Evolutionary conservation across 768 basidiomycete genomes (phyloP).

Genomic region (Lyophyllum semitale): DNA sequence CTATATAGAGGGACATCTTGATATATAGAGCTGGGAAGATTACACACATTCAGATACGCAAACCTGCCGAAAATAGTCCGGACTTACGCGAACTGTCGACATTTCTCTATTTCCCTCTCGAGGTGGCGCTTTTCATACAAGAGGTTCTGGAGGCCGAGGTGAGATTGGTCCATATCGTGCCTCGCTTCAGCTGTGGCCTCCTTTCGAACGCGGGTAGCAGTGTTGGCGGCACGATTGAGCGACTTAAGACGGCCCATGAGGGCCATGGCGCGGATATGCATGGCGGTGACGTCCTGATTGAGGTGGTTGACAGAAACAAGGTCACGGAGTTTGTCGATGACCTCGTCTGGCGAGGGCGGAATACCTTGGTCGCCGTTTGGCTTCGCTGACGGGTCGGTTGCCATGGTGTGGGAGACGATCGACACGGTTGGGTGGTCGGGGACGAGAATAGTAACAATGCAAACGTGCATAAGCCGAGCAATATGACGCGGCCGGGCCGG

Average conservation of each 20-base stretch:
- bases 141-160: constrained; percentile 84
- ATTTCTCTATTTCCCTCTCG: constrained; percentile 90
- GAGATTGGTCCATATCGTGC: constrained; percentile 88
- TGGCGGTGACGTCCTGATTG: constrained; percentile 46
- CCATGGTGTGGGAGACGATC: constrained; percentile 6
- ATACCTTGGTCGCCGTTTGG: constrained; percentile 26
- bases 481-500: constrained; percentile 9
- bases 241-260: constrained; percentile 81
- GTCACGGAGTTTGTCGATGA: constrained; percentile 64
- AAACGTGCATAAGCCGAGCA: not conserved
- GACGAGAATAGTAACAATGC: no score
- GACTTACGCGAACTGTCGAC: constrained; percentile 86
- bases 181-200: constrained; percentile 78
- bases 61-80: not conserved
- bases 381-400: constrained; percentile 23
- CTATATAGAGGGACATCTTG: constrained; percentile 81
- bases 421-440: not conserved
- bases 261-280: constrained; percentile 70
- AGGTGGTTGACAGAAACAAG: constrained; percentile 52
- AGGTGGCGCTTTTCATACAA: constrained; percentile 89
- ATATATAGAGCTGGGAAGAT: constrained; percentile 69
- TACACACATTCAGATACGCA: not conserved
- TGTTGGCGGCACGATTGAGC: constrained; percentile 74
- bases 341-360: constrained; percentile 45
- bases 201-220: constrained; percentile 63